Conservation (phyloP, 176 grass and related monocot species). For the Pontederia paniculata region DNA sequence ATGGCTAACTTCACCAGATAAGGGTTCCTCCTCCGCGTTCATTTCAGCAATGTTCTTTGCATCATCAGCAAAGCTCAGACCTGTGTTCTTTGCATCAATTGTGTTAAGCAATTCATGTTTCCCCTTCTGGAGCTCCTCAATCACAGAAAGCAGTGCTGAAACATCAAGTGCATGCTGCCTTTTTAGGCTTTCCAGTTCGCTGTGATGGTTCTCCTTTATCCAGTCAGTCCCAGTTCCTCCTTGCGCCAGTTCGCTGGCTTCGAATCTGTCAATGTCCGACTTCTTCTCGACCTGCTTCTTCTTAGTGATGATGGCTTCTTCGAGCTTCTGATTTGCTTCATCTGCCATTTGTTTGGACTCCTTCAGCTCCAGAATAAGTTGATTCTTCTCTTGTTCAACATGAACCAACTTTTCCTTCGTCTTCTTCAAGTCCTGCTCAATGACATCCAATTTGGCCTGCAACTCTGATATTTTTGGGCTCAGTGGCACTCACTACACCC, state of each 20-base stretch:
- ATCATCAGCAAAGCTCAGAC: constrained; percentile 48
- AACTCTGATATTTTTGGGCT: constrained; percentile 28
- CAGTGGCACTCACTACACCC: constrained; percentile 48
- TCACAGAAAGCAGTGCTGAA: constrained; percentile 47
- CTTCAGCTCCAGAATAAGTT: constrained; percentile 44
- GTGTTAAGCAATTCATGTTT: constrained; percentile 46
- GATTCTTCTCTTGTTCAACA: constrained; percentile 57
- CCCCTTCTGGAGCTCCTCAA: constrained; percentile 54
- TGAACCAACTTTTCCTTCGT: constrained; percentile 59
- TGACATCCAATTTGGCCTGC: constrained; percentile 46
- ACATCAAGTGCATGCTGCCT: constrained; percentile 42
- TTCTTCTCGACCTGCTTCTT: constrained; percentile 57
- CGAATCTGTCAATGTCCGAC: constrained; percentile 83
- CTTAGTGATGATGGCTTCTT: constrained; percentile 67
- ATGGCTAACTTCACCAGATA: constrained; percentile 34
- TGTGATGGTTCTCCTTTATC: constrained; percentile 48
- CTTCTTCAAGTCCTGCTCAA: constrained; percentile 70
- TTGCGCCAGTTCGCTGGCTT: constrained; percentile 73
- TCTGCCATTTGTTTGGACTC: constrained; percentile 52
- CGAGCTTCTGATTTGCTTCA: constrained; percentile 65
- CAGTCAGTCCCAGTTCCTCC: constrained; percentile 44
- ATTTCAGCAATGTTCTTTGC: constrained; percentile 61
- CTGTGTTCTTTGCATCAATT: constrained; percentile 56
- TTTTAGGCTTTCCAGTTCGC: constrained; percentile 55
- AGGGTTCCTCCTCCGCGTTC: constrained; percentile 64